Conservation (phyloP, 2,329 filamentous ascomycete genomes). For the Cryphonectria nitschkei region DNA sequence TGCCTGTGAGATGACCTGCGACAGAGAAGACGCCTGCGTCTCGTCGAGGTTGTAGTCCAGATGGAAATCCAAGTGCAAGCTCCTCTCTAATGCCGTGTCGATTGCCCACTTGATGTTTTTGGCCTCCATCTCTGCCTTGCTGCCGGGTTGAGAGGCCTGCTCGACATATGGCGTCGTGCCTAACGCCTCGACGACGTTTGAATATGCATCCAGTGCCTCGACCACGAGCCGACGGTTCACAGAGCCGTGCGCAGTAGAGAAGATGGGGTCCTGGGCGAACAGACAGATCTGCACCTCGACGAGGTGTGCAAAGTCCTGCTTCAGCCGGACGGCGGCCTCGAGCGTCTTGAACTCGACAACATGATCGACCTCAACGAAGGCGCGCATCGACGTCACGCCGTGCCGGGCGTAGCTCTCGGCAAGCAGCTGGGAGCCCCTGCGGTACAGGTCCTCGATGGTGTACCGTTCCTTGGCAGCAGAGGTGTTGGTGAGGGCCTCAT, state of each 20-base stretch:
- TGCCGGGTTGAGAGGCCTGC: slow-evolving; percentile 47
- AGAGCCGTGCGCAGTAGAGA: slow-evolving; percentile 54
- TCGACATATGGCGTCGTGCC: slow-evolving; percentile 76
- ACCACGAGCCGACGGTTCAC: slow-evolving; percentile 54
- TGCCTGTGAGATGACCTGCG: slow-evolving; percentile 37
- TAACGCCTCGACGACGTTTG: slow-evolving; percentile 57
- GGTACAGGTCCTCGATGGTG: slow-evolving; percentile 62
- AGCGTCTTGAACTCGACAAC: slow-evolving; percentile 52
- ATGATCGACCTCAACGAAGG: slow-evolving; percentile 72
- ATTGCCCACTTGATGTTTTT: slow-evolving; percentile 68
- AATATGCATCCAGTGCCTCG: slow-evolving; percentile 36
- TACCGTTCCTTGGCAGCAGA: slow-evolving; percentile 65
- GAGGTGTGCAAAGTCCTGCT: slow-evolving; percentile 53
- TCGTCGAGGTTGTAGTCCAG: slow-evolving; percentile 69
- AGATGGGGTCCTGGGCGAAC: slow-evolving; percentile 72
- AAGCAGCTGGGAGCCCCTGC: slow-evolving; percentile 66
- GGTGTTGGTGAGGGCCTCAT: slow-evolving; percentile 61
- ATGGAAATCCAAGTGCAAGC: slow-evolving; percentile 69
- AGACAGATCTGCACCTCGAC: slow-evolving; percentile 69
- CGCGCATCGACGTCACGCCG: slow-evolving; percentile 70
- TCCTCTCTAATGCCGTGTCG: slow-evolving; percentile 51
- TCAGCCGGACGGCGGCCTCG: slow-evolving; percentile 60
- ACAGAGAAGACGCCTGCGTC: slow-evolving; percentile 48
- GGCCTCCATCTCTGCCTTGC: slow-evolving; percentile 32
- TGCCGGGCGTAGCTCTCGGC: slow-evolving; percentile 62